These are phyloP conservation scores for Inonotus obliquus DNA, from an alignment of 1,284 basidiomycete species.

Conservation along the genomic window DNA sequence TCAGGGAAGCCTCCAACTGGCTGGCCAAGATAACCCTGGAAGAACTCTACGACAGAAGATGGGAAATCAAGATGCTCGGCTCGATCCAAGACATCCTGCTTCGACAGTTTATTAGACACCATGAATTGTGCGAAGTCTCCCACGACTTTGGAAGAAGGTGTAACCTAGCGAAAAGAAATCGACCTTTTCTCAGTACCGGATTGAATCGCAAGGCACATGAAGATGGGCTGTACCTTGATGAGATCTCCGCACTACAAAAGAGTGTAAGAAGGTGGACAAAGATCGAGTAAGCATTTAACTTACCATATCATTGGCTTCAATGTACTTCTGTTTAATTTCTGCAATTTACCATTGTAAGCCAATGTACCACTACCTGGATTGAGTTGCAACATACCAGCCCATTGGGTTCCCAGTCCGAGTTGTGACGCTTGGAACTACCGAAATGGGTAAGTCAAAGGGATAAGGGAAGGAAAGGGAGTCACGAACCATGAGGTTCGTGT, in stretches of 20 bases:
- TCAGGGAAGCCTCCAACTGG: slow-evolving; percentile 99
- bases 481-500: slow-evolving; percentile 88
- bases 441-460: slow-evolving; percentile 12
- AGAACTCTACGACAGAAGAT: slow-evolving; percentile 92
- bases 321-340: slow-evolving; percentile 99
- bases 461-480: slow-evolving; percentile 1
- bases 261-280: neutral
- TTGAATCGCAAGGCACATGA: no score
- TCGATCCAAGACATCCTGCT: slow-evolving; percentile 81
- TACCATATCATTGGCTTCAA: slow-evolving; percentile 91
- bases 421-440: slow-evolving; percentile 95
- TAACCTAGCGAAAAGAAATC: slow-evolving; percentile 52
- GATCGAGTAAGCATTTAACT: slow-evolving; percentile 27
- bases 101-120: slow-evolving; percentile 90
- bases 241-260: slow-evolving; percentile 85
- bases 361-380: slow-evolving; percentile 8
- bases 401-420: slow-evolving; percentile 95
- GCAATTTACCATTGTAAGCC: slow-evolving; percentile 21
- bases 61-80: slow-evolving; percentile 97
- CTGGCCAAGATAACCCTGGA: slow-evolving; percentile 97
- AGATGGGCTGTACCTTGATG: slow-evolving; percentile 66
- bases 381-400: slow-evolving; percentile 57
- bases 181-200: neutral
- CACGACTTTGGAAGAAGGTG: slow-evolving; percentile 98
- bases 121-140: slow-evolving; percentile 99